These are phyloP conservation scores for Auricularia sp. DNA, from an alignment of 768 basidiomycete species.

Conservation along the genomic window DNA sequence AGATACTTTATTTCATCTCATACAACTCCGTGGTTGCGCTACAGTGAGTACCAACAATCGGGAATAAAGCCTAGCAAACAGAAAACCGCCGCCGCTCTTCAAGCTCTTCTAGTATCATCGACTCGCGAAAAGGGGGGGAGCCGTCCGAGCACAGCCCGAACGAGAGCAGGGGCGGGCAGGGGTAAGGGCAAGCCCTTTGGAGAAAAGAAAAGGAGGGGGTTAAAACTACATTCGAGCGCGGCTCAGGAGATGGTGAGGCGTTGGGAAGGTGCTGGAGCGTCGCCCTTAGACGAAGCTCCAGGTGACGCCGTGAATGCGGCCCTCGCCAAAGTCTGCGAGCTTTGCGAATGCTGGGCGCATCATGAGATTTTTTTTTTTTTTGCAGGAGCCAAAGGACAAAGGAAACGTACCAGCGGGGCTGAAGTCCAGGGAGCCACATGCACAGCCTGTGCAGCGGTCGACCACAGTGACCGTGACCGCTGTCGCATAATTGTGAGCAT, in stretches of 20 bases:
- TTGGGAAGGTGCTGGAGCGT: neutral
- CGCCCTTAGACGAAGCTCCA: conserved; percentile 37
- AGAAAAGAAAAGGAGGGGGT: too few relatives aligned
- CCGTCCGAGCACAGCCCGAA: neutral
- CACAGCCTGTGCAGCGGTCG: conserved; percentile 57
- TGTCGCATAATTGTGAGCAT: conserved; percentile 25
- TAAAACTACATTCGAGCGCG: too few relatives aligned
- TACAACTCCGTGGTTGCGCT: neutral
- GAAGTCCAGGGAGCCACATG: conserved; percentile 37
- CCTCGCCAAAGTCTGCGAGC: conserved; percentile 34
- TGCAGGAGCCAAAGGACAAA: too few relatives aligned
- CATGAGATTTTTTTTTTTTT: too few relatives aligned
- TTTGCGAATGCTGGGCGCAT: conserved; percentile 32
- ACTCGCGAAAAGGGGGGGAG: neutral
- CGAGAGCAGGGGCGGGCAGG: neutral
- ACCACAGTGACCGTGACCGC: conserved; percentile 37
- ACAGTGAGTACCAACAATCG: neutral
- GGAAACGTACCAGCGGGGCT: conserved; percentile 26
- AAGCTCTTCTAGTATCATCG: neutral
- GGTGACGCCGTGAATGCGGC: conserved; percentile 38
- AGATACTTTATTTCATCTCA: neutral
- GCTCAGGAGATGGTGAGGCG: neutral
- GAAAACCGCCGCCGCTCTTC: neutral
- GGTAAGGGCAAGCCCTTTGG: too few relatives aligned
- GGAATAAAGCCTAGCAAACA: neutral